Conservation (phyloP, 768 basidiomycete species). For the Leccinum variicolor region DNA sequence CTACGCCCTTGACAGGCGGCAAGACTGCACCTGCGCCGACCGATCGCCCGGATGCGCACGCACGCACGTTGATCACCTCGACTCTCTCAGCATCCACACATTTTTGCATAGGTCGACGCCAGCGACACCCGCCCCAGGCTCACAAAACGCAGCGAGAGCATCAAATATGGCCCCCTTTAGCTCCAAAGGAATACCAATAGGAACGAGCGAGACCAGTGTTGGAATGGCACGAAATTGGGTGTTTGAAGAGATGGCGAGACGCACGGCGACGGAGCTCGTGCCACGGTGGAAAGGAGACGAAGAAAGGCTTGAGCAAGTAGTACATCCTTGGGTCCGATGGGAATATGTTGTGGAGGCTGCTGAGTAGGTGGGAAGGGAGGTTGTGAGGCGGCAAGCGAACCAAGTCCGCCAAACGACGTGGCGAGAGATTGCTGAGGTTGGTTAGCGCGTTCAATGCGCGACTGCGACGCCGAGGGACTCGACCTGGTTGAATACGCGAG, state of each 20-base stretch:
- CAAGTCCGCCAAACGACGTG: conserved; percentile 30
- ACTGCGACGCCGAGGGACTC: conserved; percentile 57
- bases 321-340: conserved; percentile 58
- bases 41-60: conserved; percentile 30
- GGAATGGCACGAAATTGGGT: conserved; percentile 52
- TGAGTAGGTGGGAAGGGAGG: conserved; percentile 32
- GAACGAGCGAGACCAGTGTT: conserved; percentile 44
- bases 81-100: conserved; percentile 80
- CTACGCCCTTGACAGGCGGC: conserved; percentile 69
- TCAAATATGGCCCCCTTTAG: conserved; percentile 64
- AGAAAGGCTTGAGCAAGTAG: conserved; percentile 79
- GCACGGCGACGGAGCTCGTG: conserved; percentile 69
- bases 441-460: too few species aligned
- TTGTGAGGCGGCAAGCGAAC: conserved; percentile 27
- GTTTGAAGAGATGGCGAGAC: conserved; percentile 73
- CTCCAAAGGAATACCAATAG: conserved; percentile 78
- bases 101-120: conserved; percentile 80
- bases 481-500: conserved; percentile 59
- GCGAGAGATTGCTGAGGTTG: conserved; percentile 39
- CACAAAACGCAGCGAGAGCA: conserved; percentile 77
- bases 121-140: conserved; percentile 63
- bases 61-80: conserved; percentile 78
- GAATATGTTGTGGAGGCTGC: conserved; percentile 40
- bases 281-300: conserved; percentile 74
- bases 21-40: conserved; percentile 33